Base-by-base conservation (phyloP, 192 early-diverging fungal genomes). In the Pilobolus umbonatus region DNA sequence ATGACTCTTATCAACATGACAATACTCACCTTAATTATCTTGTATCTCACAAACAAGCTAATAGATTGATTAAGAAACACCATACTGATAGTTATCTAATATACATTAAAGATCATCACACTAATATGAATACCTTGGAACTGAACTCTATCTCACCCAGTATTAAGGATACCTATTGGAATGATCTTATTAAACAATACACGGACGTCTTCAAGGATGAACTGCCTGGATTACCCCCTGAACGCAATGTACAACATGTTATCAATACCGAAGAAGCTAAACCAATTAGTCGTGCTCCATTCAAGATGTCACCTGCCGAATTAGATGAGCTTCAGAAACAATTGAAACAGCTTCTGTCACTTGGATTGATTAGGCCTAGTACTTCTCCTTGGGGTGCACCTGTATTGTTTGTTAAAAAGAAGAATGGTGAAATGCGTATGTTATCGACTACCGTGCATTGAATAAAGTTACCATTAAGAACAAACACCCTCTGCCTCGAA, bases 371-470 rank as follows among this genome's bases (percentile, higher is more conserved):
- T 22, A 22, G 24, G 24, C 43, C 43, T 3, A 22, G 10, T 2
- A 5, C 21, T 22, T 45, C 43, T 22, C 19, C n/a, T 24, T 45
- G 3, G 7, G 43, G 43, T 15, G 6, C 19, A 24, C 43, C 43
- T 22, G 43, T 45, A 4, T 9, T 45, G 4, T 45, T 45, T 45
- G 21, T 45, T 3, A 45, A 45, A 24, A 6, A 45, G 24, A 17
- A 45, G 9, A 2, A 45, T 2, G 43, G 43, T 4, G 19, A 45
- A n/a, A n/a, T 82, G 17, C 49, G 74, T 0, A 45, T 80, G 29
- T 81, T 24, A 39, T 83, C 0, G 80, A 80, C 39, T 85, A 83
- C 53, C 50, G 79, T 26, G 75, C 67, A 0, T 43, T 88, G 31
- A 85, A 88, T 56, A 63, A 44, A 29, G 30, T 67, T 1, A 84